These are phyloP conservation scores for Dipteronia dyeriana DNA, from an alignment of 345 rosid genomes.

Conservation along the genomic window DNA sequence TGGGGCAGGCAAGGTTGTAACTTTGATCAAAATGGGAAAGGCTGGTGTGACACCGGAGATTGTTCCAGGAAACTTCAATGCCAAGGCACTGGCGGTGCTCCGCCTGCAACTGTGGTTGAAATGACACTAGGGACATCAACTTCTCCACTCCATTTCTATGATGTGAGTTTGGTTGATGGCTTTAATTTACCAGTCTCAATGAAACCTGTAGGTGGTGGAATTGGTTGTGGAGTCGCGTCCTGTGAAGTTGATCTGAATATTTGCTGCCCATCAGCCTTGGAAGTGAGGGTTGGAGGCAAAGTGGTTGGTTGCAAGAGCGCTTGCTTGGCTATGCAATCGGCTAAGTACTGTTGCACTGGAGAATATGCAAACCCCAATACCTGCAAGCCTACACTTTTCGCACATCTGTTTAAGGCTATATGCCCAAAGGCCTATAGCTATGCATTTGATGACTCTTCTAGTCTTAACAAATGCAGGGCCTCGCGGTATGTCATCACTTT, in stretches of 20 bases:
- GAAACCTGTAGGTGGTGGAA: slow-evolving; percentile 87
- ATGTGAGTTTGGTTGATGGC: slow-evolving; percentile 91
- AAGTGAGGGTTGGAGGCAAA: slow-evolving; percentile 58
- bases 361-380: slow-evolving; percentile 60
- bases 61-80: slow-evolving; percentile 61
- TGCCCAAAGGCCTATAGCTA: slow-evolving; percentile 93
- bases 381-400: slow-evolving; percentile 85
- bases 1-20: slow-evolving; percentile 90
- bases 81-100: slow-evolving; percentile 62
- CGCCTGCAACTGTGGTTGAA: slow-evolving; percentile 86
- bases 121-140: slow-evolving; percentile 74
- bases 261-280: slow-evolving; percentile 89
- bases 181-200: slow-evolving; percentile 84
- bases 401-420: slow-evolving; percentile 81
- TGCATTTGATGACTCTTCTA: slow-evolving; percentile 88
- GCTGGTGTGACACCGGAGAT: slow-evolving; percentile 76
- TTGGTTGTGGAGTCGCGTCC: slow-evolving; percentile 83
- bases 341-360: slow-evolving; percentile 91
- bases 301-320: slow-evolving; percentile 93
- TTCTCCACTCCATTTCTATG: slow-evolving; percentile 91
- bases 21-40: slow-evolving; percentile 60
- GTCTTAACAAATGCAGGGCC: slow-evolving; percentile 88
- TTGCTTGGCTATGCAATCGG: slow-evolving; percentile 90
- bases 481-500: slow-evolving; percentile 87
- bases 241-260: slow-evolving; percentile 81